These are phyloP conservation scores for Amanita molliuscula DNA, from an alignment of 768 basidiomycete genomes.

Conservation along the genomic window DNA sequence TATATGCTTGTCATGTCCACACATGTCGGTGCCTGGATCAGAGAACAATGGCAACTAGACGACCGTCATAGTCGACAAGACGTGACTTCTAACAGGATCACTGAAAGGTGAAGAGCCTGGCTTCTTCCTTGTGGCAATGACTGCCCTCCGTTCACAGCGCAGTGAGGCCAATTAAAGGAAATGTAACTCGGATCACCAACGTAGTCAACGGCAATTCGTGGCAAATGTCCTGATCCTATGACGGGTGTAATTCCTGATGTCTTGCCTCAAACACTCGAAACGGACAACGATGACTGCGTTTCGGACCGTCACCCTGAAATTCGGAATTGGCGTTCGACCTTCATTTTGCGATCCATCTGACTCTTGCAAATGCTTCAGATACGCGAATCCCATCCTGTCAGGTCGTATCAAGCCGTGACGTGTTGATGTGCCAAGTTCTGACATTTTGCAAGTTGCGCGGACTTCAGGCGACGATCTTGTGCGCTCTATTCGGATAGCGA, in stretches of 20 bases:
- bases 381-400: not conserved
- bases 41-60: no score
- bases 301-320: not conserved
- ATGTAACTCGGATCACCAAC: not conserved
- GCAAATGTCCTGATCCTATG: not conserved
- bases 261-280: not conserved
- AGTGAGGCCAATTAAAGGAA: not conserved
- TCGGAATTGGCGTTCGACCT: not conserved
- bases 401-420: no score
- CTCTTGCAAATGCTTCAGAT: not conserved
- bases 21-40: no score
- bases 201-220: not conserved
- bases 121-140: not conserved
- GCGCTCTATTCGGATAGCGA: not conserved
- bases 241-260: not conserved
- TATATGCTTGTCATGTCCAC: not conserved
- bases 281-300: not conserved
- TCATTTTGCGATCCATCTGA: no score
- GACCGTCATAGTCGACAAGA: no score
- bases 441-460: no score
- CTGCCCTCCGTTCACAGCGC: constrained; percentile 1
- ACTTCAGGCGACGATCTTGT: not conserved
- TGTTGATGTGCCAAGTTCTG: no score
- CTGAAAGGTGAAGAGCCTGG: not conserved
- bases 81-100: not conserved